A percentile compares a stretch with the other conserved stretches of the same genome.
phyloP scores from a whole-genome alignment of 495 filamentous ascomycete genomes.

The Symbiotaphrina buchneri region DNA sequence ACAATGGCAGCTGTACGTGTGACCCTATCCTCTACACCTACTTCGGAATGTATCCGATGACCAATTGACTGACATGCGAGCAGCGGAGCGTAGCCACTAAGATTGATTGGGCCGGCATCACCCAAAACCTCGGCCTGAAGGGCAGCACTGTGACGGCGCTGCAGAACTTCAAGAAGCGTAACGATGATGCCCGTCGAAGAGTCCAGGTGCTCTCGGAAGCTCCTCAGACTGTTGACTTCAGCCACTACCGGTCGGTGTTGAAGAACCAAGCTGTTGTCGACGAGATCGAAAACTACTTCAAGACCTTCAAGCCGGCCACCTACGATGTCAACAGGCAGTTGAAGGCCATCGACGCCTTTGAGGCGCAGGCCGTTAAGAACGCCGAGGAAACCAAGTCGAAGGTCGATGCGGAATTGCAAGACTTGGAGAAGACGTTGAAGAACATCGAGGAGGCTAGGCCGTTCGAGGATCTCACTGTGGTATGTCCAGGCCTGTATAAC shows the following conservation, averaged over 20 bases:
- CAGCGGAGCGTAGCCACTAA: conserved; percentile 97
- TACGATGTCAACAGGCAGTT: conserved; percentile 84
- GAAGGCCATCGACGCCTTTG: conserved; percentile 94
- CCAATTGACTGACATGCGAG: conserved; percentile 4
- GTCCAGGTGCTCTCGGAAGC: conserved; percentile 55
- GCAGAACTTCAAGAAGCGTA: conserved; percentile 96
- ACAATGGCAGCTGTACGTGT: conserved; percentile 79
- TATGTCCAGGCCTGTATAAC: conserved; percentile 27
- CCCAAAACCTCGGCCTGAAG: conserved; percentile 79
- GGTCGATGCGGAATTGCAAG: conserved; percentile 81
- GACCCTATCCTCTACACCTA: not conserved
- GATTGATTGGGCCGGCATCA: conserved; percentile 93
- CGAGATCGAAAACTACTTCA: conserved; percentile 91
- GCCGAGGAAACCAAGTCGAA: conserved; percentile 85
- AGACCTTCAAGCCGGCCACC: conserved; percentile 66
- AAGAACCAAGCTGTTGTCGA: conserved; percentile 89
- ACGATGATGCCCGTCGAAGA: conserved; percentile 94
- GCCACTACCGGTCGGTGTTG: conserved; percentile 70
- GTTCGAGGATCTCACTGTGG: conserved; percentile 94
- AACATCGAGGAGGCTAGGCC: conserved; percentile 94
- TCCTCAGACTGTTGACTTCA: conserved; percentile 73
- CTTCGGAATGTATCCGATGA: not conserved
- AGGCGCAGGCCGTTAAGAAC: conserved; percentile 90
- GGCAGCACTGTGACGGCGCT: conserved; percentile 81
- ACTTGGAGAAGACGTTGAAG: conserved; percentile 80